Percentiles rank a stretch among this genome's conserved stretches.
Conservation (phyloP, 139 green algal genomes). For the Picochlorum sp. region DNA sequence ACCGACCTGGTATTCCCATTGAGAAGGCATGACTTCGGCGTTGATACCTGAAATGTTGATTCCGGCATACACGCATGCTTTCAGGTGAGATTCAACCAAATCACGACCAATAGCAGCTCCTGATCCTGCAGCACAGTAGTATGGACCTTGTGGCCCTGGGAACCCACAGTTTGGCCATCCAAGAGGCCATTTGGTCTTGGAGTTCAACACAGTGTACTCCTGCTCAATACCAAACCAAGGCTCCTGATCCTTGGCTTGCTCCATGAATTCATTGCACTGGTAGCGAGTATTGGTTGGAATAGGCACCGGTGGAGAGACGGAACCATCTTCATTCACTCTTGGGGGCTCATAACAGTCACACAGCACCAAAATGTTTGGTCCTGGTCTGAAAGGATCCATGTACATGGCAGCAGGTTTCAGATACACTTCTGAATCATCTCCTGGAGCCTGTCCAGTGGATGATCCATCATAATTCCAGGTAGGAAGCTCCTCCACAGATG, state of each 20-base stretch:
- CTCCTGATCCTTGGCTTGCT: slow-evolving; percentile 52
- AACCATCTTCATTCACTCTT: slow-evolving; percentile 51
- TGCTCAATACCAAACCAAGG: slow-evolving; percentile 96
- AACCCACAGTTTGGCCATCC: slow-evolving; percentile 88
- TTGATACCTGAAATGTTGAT: slow-evolving; percentile 92
- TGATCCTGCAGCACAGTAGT: slow-evolving; percentile 91
- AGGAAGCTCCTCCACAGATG: slow-evolving; percentile 64
- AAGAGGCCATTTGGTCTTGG: slow-evolving; percentile 91
- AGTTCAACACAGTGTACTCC: slow-evolving; percentile 97
- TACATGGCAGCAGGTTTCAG: slow-evolving; percentile 69
- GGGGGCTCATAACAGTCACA: slow-evolving; percentile 89
- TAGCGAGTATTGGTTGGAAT: slow-evolving; percentile 90
- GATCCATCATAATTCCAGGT: slow-evolving; percentile 96
- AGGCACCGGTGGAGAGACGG: slow-evolving; percentile 42
- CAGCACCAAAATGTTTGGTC: slow-evolving; percentile 94
- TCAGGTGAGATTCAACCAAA: slow-evolving; percentile 93
- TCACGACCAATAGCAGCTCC: slow-evolving; percentile 87
- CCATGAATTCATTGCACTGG: slow-evolving; percentile 46
- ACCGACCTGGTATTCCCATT: slow-evolving; percentile 98
- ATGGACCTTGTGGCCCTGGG: slow-evolving; percentile 87
- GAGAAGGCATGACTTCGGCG: slow-evolving; percentile 94
- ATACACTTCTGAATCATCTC: slow-evolving; percentile 85
- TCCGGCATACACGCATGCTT: slow-evolving; percentile 85
- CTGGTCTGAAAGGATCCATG: slow-evolving; percentile 66
- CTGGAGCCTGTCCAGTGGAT: slow-evolving; percentile 82